Evolutionary conservation across 176 grass and related monocot species (phyloP), one percentile per base, ranked within the genome.

Genomic region (Otatea glauca): DNA sequence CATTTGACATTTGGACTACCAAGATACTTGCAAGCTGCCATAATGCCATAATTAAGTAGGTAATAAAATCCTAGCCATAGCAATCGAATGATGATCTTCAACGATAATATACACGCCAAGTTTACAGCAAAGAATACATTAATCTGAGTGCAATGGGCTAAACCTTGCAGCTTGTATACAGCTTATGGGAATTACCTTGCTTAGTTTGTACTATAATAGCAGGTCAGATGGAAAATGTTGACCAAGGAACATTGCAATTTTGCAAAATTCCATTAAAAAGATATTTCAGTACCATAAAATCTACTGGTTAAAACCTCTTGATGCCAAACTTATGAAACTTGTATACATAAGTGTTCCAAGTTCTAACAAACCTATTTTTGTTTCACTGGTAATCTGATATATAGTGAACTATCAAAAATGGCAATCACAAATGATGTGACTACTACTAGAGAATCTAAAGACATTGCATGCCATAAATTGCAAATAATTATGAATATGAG

Each of bases 401-500:
- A 44, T 65, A 74, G 39, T 25, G 35, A 21, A 70, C 41, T 47
- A 48, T 56, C 72, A 53, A 70, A 44, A 77, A 77, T 44, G 27
- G 7, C 14, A 41, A 48, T 24, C 48, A 68, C 7, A 81, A 53
- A 21, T 20, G 3, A 27, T 67, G 77, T 3, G 41, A 65, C 61
- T 29, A 68, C 60, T 51, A 77, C 29, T 69, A 42, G 25, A 53
- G 70, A 72, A 65, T 63, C 21, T 38, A 54, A 85, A 16, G 53
- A 79, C 73, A 42, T 51, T 65, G 68, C 69, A 78, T 25, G 27
- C 8, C 78, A 80, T 34, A 88, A 85, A 84, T 16, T 87, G 45
- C 73, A 82, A 51, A 74, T 6, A 27, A 29, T 59, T 59, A 42
- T 29, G 43, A 75, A 14, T 76, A 68, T 10, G 63, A 47, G 16